Evolutionary conservation across 345 rosid species (phyloP), one percentile per base, ranked within the genome.

Genomic region (Lepidium africanum): DNA sequence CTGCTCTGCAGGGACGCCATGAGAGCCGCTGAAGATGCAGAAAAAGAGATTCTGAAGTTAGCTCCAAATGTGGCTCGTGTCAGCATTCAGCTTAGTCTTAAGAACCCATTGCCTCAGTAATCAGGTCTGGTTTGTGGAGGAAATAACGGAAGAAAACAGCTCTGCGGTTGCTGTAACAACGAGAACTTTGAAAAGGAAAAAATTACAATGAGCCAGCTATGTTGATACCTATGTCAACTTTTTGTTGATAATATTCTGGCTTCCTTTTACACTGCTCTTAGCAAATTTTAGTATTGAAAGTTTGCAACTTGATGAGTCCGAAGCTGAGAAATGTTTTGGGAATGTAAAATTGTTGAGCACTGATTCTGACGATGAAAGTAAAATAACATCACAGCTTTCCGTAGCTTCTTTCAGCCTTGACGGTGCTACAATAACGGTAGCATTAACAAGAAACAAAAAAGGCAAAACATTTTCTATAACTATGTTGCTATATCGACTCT

Each of bases 1-100:
- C 1, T 25, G 32, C 40, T 15, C 56, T 52, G 36, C 67, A 89
- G 90, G 71, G 86, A 89, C 2, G 96, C 91, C 51, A 81, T 74
- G 82, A 77, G 73, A 75, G 73, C 80, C 4, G 92, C 87, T 13
- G 80, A 72, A 72, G 77, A 75, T 58, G 95, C 86, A 32, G 89
- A 86, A 55, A 50, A 69, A 64, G 85, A 81, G 79, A 83, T 86
- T 43, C 14, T 80, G 69, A 85, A 75, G 78, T 78, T 72, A 36
- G 76, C 68, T 33, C 64, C 80, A 13, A 59, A 80, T 74, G 76
- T 86, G 32, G 75, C 81, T 57, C 83, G 73, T 36, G 84, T 80
- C 70, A 76, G 82, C 70, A 70, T 86, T 66, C 87, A 85, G 67
- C 84, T 85, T 6, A 76, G 86, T 52, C 70, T 90, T 40, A 87